phyloP scores from a whole-genome alignment of 805 yeast species.

The Ogataea degrootiae region DNA sequence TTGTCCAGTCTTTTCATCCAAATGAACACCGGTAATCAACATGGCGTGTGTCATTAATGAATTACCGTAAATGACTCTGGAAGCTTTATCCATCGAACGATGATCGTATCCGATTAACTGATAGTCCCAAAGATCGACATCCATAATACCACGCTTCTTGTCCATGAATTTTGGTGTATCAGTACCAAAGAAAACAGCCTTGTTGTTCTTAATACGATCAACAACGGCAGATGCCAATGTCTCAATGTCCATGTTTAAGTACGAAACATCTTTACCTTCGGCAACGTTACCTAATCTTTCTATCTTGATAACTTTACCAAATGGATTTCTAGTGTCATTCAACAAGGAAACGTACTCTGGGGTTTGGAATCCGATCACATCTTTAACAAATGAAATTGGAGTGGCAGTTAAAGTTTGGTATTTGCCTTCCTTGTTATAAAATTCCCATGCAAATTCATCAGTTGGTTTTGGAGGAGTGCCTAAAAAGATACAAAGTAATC shows the following conservation, averaged over 20 bases:
- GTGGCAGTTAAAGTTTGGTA: slow-evolving; percentile 47
- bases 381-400: slow-evolving; percentile 60
- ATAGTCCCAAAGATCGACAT: slow-evolving; percentile 64
- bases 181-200: slow-evolving; percentile 84
- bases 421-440: slow-evolving; percentile 59
- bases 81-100: slow-evolving; percentile 50
- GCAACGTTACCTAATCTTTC: slow-evolving; percentile 71
- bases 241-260: slow-evolving; percentile 62
- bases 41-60: slow-evolving; percentile 89
- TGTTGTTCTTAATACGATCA: slow-evolving; percentile 62
- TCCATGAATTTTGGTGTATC: slow-evolving; percentile 81
- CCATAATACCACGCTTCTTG: slow-evolving; percentile 64
- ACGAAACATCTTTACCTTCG: slow-evolving; percentile 66
- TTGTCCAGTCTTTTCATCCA: slow-evolving; percentile 50
- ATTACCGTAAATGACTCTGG: slow-evolving; percentile 64
- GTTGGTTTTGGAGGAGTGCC: slow-evolving; percentile 77
- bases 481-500: slow-evolving; percentile 59
- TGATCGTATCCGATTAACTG: slow-evolving; percentile 47
- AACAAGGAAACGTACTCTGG: slow-evolving; percentile 58
- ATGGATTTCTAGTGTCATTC: slow-evolving; percentile 78
- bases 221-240: slow-evolving; percentile 58
- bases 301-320: slow-evolving; percentile 58
- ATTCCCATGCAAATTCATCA: slow-evolving; percentile 71
- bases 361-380: slow-evolving; percentile 49
- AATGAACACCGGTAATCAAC: slow-evolving; percentile 77